Evolutionary conservation across 2,329 filamentous ascomycete genomes (phyloP).

Genomic region (Alternaria novae-zelandiae): DNA sequence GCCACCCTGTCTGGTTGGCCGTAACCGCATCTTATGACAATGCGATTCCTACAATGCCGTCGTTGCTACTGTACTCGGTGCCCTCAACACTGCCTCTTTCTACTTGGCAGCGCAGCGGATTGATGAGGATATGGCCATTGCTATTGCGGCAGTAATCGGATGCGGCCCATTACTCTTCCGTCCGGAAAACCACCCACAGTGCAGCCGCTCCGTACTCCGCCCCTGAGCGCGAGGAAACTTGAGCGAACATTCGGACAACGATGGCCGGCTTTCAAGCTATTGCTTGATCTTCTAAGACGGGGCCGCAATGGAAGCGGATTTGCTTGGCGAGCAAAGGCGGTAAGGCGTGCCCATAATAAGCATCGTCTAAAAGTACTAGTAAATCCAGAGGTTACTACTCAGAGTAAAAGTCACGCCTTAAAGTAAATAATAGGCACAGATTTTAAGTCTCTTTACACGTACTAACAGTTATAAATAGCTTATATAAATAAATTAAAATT

Average conservation of each 20-base stretch:
- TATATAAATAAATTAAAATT: too few relatives aligned
- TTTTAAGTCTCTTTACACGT: too few relatives aligned
- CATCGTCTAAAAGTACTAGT: not conserved
- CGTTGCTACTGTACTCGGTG: not conserved
- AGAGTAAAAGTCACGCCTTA: too few relatives aligned
- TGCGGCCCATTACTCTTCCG: not conserved
- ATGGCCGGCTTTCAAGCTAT: not conserved
- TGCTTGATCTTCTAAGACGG: not conserved
- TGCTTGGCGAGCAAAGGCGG: not conserved
- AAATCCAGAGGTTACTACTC: not conserved
- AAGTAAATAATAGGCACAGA: too few relatives aligned
- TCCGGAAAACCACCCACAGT: not conserved
- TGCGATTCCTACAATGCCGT: not conserved
- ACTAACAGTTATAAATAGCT: too few relatives aligned
- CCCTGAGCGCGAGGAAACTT: not conserved
- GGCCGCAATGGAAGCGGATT: not conserved
- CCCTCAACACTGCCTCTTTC: not conserved
- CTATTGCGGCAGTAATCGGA: not conserved
- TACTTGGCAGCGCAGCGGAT: not conserved
- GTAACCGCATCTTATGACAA: conserved; percentile 2
- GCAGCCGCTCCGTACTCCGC: not conserved
- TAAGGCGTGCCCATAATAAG: not conserved
- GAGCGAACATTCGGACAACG: not conserved
- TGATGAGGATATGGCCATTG: not conserved
- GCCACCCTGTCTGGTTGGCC: not conserved